Conservation (phyloP, 2,329 filamentous ascomycete species). For the Aschersonia sp. region DNA sequence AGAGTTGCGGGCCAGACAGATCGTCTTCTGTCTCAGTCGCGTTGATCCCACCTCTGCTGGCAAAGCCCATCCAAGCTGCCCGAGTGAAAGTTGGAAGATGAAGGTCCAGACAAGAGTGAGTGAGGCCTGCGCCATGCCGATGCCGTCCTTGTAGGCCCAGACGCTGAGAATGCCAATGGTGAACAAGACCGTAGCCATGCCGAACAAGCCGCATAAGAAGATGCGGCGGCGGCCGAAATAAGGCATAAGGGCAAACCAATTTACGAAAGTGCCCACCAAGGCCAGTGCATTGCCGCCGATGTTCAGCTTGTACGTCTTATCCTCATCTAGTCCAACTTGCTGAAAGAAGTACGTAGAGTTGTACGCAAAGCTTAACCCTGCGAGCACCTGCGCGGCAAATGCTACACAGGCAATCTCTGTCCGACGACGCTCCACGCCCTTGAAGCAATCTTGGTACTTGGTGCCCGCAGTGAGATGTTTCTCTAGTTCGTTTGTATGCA, state of each 20-base stretch:
- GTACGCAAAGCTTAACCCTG: conserved; percentile 14
- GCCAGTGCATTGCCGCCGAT: conserved; percentile 24
- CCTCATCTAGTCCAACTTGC: conserved; percentile 17
- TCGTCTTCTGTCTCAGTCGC: conserved; percentile 16
- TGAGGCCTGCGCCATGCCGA: conserved; percentile 19
- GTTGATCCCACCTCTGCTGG: conserved; percentile 17
- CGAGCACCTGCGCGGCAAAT: conserved; percentile 8
- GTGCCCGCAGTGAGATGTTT: conserved; percentile 19
- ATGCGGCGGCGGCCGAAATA: conserved; percentile 28
- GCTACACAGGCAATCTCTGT: conserved; percentile 21
- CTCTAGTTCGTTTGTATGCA: conserved; percentile 19
- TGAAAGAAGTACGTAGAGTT: conserved; percentile 25
- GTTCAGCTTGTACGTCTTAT: conserved; percentile 18
- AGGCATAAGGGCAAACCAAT: conserved; percentile 26
- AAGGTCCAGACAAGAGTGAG: conserved; percentile 19
- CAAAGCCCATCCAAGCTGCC: conserved; percentile 21
- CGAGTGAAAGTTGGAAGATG: conserved; percentile 21
- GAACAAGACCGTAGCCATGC: conserved; percentile 22
- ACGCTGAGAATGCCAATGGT: conserved; percentile 27
- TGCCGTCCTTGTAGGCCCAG: conserved; percentile 8
- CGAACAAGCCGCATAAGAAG: conserved; percentile 29
- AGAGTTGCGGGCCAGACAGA: conserved; percentile 15
- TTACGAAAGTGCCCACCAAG: conserved; percentile 26
- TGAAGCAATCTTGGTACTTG: conserved; percentile 28
- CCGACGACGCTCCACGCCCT: conserved; percentile 22